Percentiles rank a stretch among this genome's conserved stretches.
Evolutionary conservation across 129 eudicot species (phyloP).

Genomic region (Escallonia rubra): DNA sequence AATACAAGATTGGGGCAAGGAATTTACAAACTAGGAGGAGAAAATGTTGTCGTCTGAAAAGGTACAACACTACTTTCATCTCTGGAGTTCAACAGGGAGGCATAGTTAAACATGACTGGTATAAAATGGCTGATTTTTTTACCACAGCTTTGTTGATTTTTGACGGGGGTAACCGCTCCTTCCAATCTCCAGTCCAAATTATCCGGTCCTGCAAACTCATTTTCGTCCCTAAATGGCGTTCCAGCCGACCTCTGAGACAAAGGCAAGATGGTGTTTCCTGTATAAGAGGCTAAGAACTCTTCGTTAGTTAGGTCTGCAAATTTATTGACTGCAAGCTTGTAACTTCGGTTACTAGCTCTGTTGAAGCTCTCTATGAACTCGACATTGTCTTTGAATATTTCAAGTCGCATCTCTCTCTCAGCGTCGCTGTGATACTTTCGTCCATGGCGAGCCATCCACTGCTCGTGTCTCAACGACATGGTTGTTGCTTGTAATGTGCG

Average conservation of each 20-base stretch:
- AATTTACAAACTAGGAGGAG: not conserved
- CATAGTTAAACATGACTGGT: not conserved
- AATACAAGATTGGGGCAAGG: not conserved
- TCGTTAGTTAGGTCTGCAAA: slow-evolving; percentile 11
- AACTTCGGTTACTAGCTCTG: not conserved
- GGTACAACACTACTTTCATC: too few relatives aligned
- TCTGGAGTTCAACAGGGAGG: too few relatives aligned
- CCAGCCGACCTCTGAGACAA: not conserved
- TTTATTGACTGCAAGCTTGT: not conserved
- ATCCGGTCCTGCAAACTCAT: not conserved
- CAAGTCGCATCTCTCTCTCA: too few relatives aligned
- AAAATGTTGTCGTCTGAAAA: not conserved
- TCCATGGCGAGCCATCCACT: too few relatives aligned
- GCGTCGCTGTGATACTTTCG: too few relatives aligned
- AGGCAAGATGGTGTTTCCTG: not conserved
- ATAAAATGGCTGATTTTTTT: not conserved
- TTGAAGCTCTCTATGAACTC: not conserved
- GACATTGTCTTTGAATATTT: too few relatives aligned
- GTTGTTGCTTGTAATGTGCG: not conserved
- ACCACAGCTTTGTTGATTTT: too few relatives aligned
- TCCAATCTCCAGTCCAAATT: too few relatives aligned
- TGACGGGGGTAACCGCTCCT: too few relatives aligned
- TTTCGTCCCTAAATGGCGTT: not conserved
- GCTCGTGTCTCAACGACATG: too few relatives aligned
- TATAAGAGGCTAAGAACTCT: slow-evolving; percentile 2